Conservation (phyloP, 2,329 filamentous ascomycete genomes). For the Ambrosiella beaveri region DNA sequence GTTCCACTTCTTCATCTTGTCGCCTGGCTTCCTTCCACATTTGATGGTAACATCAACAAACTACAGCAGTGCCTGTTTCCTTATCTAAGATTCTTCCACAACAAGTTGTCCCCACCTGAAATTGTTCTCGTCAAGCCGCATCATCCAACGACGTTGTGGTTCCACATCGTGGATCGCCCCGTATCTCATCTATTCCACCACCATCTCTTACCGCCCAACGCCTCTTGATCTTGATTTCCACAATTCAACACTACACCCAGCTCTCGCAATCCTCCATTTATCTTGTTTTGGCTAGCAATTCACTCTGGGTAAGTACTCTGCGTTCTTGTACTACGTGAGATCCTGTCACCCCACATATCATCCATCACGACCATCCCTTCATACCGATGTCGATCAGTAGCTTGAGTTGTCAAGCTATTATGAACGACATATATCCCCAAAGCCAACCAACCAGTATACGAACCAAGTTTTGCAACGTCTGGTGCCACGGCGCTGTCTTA, state of each 20-base stretch:
- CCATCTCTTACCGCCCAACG: neutral
- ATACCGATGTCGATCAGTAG: too few relatives aligned
- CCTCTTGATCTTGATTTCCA: neutral
- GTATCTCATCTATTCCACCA: neutral
- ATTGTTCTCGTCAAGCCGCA: neutral
- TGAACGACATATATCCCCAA: too few relatives aligned
- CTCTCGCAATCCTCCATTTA: neutral
- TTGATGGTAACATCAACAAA: too few relatives aligned
- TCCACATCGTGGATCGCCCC: neutral
- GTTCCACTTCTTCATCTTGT: neutral
- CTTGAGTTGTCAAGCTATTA: too few relatives aligned
- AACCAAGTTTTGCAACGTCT: too few relatives aligned
- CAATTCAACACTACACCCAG: neutral
- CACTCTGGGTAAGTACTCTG: neutral
- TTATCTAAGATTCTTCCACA: neutral
- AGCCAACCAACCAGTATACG: too few relatives aligned
- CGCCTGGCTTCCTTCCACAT: neutral
- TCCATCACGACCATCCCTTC: neutral
- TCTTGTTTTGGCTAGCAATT: neutral
- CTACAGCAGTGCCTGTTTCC: neutral
- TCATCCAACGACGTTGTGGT: neutral
- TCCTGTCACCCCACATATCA: neutral
- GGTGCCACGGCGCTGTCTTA: too few relatives aligned
- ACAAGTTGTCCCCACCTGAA: neutral
- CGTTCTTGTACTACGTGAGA: neutral